Base-by-base conservation (phyloP, 805 yeast genomes). In the Starmerella apicola region DNA sequence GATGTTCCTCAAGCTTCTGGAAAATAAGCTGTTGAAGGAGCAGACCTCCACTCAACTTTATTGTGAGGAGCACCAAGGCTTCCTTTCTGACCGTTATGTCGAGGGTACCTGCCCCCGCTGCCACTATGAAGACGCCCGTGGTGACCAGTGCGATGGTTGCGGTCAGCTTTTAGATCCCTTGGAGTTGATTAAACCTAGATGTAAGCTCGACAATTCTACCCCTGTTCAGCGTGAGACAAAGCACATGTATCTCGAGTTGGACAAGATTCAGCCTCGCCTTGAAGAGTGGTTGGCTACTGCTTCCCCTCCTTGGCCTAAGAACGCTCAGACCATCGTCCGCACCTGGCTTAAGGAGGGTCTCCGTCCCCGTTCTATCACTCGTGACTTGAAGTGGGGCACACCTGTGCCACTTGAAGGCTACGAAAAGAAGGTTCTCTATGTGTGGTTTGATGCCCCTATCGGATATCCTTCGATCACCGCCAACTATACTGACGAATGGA, bases 71-170 rank as follows among this genome's bases (percentile, higher is more conserved):
- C 99, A 91, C 64, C 68, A 84, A 28, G 85, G 95, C 3, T 91
- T 76, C 63, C 69, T 91, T 44, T 98, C 99, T 42, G 99, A 91
- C 60, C 71, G 99, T 60, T 91, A 74, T 54, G 98, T 91, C 26
- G 97, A 91, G 65, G 99, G 99, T 51, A 82, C 77, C 37, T 91
- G 99, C 67, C 97, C 97, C 43, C 79, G 79, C 62, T 91, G 99
- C 68, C 72, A 68, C 33, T 91, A 85, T 59, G 94, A 81, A 47
- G 98, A 91, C 60, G 99, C 99, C 24, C 77, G 98, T 62, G 99
- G 99, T 53, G 99, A 91, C 62, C 99, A 91, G 68, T 91, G 99
- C 72, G 99, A 91, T 62, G 78, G 78, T 55, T 91, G 99, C 69
- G 99, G 98, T 50, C 64, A 66, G 44, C 68, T 91, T 49, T 69